Evolutionary conservation across 2,329 filamentous ascomycete species (phyloP).

Genomic region (Ascochyta fabae): DNA sequence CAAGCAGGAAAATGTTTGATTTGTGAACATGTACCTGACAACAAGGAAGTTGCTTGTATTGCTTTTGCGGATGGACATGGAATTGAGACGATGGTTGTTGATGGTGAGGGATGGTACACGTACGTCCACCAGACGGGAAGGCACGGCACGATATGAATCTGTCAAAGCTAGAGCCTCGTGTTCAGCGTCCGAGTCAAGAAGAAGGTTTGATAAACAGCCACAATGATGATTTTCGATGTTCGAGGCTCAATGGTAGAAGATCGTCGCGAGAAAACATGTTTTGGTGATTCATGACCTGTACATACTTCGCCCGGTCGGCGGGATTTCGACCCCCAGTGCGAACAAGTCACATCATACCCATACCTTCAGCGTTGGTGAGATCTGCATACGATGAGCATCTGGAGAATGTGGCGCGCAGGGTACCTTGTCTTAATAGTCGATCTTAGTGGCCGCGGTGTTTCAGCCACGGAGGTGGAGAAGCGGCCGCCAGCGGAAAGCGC

Average conservation of each 20-base stretch:
- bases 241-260: not conserved
- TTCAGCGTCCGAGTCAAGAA: constrained; percentile 4
- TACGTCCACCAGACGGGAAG: constrained; percentile 8
- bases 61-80: not conserved
- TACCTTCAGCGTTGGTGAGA: not conserved
- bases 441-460: constrained; percentile 5
- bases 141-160: not conserved
- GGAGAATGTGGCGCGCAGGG: not conserved
- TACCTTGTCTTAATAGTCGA: constrained; percentile 1
- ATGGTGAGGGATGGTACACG: constrained; percentile 4
- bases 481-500: constrained; percentile 7
- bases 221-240: constrained; percentile 1
- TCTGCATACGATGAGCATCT: not conserved
- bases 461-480: not conserved
- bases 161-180: constrained; percentile 1
- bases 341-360: not conserved
- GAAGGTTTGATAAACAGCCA: constrained; percentile 9
- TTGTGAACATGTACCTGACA: not conserved
- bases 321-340: not conserved
- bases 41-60: not conserved
- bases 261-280: not conserved
- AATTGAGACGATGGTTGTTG: not conserved
- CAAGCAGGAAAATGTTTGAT: not conserved
- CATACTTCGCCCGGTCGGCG: not conserved
- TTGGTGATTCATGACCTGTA: not conserved